phyloP scores from a whole-genome alignment of 129 eudicot genomes.

The Chrysanthemum makinoi region DNA sequence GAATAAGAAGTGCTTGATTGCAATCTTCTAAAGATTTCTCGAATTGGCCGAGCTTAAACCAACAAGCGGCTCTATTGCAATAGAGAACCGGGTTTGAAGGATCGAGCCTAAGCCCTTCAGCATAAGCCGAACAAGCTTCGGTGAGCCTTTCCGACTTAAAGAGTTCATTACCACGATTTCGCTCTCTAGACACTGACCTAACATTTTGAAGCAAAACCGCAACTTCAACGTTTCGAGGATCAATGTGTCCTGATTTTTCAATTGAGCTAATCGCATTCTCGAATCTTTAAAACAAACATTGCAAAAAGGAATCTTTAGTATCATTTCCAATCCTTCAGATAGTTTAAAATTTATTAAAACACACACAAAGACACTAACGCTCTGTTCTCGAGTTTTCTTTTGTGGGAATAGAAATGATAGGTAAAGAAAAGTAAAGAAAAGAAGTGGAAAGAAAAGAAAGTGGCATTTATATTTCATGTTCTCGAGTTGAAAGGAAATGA shows the following conservation, averaged over 20 bases:
- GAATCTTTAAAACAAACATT: constrained; percentile 53
- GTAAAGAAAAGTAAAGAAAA: no score
- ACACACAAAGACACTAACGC: neutral
- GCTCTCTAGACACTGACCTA: constrained; percentile 66
- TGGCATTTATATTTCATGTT: no score
- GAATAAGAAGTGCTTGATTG: constrained; percentile 79
- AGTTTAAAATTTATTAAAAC: neutral
- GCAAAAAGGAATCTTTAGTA: constrained; percentile 6
- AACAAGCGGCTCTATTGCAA: constrained; percentile 95
- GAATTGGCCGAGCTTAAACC: constrained; percentile 81
- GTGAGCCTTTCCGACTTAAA: constrained; percentile 79
- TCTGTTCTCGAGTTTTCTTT: no score
- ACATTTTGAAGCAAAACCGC: constrained; percentile 53
- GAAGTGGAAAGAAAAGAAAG: no score
- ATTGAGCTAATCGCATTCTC: constrained; percentile 54
- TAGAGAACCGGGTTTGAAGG: constrained; percentile 72
- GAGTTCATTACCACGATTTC: constrained; percentile 85
- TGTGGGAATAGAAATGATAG: no score
- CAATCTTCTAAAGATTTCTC: constrained; percentile 78
- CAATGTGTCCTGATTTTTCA: constrained; percentile 67
- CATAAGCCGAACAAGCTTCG: constrained; percentile 97
- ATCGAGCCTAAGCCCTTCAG: constrained; percentile 80
- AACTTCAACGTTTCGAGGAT: constrained; percentile 58
- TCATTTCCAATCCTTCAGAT: neutral
- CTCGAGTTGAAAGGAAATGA: no score